Evolutionary conservation across 129 eudicot genomes (phyloP).

Genomic region (Glebionis coronaria): DNA sequence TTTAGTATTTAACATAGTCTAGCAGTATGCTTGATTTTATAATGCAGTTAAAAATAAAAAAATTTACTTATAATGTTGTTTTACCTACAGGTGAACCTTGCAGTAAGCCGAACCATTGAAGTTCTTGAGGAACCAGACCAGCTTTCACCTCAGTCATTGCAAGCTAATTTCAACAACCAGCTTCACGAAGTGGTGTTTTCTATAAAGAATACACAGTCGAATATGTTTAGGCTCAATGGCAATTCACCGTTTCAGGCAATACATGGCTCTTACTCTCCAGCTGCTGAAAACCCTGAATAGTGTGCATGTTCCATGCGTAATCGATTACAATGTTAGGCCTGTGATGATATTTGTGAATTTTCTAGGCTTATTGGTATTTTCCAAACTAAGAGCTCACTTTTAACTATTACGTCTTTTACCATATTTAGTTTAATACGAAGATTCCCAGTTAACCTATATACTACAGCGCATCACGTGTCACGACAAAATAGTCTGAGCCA

Average conservation of each 20-base stretch:
- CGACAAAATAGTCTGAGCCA: too few relatives aligned
- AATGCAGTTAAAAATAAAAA: slow-evolving; percentile 5
- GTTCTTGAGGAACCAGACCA: slow-evolving; percentile 44
- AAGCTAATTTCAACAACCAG: slow-evolving; percentile 39
- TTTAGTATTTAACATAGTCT: background rate
- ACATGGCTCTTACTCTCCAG: background rate
- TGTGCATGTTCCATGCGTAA: background rate
- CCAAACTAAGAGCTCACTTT: too few relatives aligned
- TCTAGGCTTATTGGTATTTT: too few relatives aligned
- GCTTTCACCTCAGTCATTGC: slow-evolving; percentile 47
- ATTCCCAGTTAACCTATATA: too few relatives aligned
- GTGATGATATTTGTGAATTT: background rate
- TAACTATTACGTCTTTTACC: too few relatives aligned
- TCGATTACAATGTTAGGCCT: slow-evolving; percentile 1
- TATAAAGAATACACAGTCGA: slow-evolving; percentile 30
- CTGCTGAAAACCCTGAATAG: slow-evolving; percentile 19
- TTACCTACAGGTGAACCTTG: slow-evolving; percentile 42
- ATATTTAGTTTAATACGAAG: too few relatives aligned
- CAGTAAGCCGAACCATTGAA: slow-evolving; percentile 40
- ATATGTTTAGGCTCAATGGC: slow-evolving; percentile 21
- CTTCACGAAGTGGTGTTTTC: slow-evolving; percentile 39
- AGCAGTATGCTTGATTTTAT: background rate
- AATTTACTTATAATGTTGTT: background rate
- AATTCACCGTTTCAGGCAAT: slow-evolving; percentile 1
- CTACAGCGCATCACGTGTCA: too few relatives aligned